These are phyloP conservation scores for Fusarium mexicanum DNA, from an alignment of 2,329 filamentous ascomycete species.

Conservation along the genomic window DNA sequence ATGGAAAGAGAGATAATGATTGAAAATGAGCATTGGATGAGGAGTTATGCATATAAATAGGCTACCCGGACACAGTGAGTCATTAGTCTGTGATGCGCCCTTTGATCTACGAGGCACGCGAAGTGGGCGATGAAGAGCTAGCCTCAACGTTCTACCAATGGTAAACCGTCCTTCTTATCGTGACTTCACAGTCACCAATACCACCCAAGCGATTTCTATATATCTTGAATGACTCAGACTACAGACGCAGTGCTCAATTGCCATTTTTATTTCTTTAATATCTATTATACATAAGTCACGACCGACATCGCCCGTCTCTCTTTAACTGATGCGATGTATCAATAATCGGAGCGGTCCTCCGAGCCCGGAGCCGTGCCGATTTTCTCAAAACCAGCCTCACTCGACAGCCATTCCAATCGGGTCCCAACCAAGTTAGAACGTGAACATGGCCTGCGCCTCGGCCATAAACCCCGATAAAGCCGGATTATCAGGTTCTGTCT, in stretches of 20 bases:
- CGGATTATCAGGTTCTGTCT: neutral
- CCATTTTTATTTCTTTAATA: rapidly evolving
- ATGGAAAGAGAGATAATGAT: rapidly evolving
- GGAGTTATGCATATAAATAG: neutral
- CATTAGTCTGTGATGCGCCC: neutral
- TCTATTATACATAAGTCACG: neutral
- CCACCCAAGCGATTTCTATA: rapidly evolving
- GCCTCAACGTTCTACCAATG: neutral
- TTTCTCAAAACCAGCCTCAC: neutral
- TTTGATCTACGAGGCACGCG: neutral
- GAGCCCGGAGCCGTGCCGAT: neutral
- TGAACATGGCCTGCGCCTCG: neutral
- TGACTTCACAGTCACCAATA: neutral
- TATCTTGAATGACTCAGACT: too few species aligned
- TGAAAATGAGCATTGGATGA: rapidly evolving
- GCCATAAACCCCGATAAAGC: neutral
- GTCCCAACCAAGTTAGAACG: neutral
- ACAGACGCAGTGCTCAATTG: neutral
- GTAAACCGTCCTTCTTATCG: rapidly evolving
- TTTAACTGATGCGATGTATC: rapidly evolving
- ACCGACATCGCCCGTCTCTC: rapidly evolving
- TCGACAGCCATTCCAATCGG: rapidly evolving
- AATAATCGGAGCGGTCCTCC: neutral
- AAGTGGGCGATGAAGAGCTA: neutral
- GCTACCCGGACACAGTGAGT: neutral